These are phyloP conservation scores for bread wheat (Triticum aestivum) DNA, from an alignment of 176 grass and related monocot species.

Conservation along the genomic window DNA sequence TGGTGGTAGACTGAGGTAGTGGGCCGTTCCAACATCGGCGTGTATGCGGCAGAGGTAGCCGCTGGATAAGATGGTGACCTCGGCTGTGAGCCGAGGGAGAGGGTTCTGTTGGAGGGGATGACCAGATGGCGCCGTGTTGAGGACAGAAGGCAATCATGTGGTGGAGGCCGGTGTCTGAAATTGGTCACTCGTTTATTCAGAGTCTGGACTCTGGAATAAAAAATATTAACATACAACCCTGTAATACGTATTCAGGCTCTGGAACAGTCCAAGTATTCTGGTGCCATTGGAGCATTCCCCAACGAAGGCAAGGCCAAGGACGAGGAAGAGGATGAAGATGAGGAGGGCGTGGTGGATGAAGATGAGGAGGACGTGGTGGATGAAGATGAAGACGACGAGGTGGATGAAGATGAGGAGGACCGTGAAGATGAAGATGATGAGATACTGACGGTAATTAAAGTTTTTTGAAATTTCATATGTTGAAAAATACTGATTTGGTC, in stretches of 20 bases:
- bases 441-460: no score
- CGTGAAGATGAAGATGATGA: not conserved
- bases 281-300: not conserved
- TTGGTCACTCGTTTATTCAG: not conserved
- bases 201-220: not conserved
- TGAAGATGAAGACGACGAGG: not conserved
- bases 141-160: not conserved
- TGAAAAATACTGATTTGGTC: no score
- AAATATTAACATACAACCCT: not conserved
- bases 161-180: no score
- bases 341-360: not conserved
- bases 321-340: no score
- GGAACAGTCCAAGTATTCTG: not conserved
- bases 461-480: no score
- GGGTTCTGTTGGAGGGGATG: no score
- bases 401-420: not conserved
- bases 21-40: no score
- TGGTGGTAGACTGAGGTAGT: not conserved
- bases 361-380: not conserved
- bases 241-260: not conserved
- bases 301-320: not conserved
- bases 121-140: no score
- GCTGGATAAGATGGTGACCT: no score
- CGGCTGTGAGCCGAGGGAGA: no score
- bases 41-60: not conserved